A percentile compares a stretch with the other conserved stretches of the same genome.
These are phyloP conservation scores for Colletotrichum incanum DNA, from an alignment of 2,329 filamentous ascomycete genomes.

Conservation along the genomic window DNA sequence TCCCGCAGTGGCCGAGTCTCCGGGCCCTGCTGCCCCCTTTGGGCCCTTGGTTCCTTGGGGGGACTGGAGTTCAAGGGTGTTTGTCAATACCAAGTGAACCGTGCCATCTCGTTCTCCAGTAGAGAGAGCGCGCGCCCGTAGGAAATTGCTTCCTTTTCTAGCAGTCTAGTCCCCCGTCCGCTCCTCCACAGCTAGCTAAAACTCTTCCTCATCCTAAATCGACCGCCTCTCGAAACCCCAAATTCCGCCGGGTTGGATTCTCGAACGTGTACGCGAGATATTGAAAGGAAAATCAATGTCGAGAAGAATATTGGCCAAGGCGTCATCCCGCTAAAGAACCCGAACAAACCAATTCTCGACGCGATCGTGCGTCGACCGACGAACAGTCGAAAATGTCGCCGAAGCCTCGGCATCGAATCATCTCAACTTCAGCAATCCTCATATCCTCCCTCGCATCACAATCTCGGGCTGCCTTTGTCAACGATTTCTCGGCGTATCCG, in stretches of 20 bases:
- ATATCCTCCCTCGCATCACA: conserved; percentile 30
- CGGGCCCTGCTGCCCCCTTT: conserved; percentile 25
- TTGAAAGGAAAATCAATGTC: conserved; percentile 23
- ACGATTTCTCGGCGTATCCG: conserved; percentile 38
- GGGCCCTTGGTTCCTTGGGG: conserved; percentile 4
- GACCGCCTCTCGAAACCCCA: conserved; percentile 20
- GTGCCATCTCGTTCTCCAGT: conserved; percentile 21
- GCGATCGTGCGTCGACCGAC: conserved; percentile 27
- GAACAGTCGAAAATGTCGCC: conserved; percentile 30
- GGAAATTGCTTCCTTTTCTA: conserved; percentile 38
- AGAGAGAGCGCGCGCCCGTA: not conserved
- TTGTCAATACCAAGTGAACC: conserved; percentile 36
- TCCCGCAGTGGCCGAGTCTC: conserved; percentile 31
- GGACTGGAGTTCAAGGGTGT: conserved; percentile 31
- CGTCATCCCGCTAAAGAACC: conserved; percentile 25
- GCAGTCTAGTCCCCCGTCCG: conserved; percentile 22
- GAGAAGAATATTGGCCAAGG: conserved; percentile 3
- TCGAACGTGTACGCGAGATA: conserved; percentile 4
- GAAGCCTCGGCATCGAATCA: conserved; percentile 25
- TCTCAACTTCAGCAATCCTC: conserved; percentile 29
- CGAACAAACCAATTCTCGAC: conserved; percentile 7
- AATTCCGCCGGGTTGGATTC: not conserved
- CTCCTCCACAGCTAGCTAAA: conserved; percentile 40
- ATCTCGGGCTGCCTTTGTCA: conserved; percentile 22
- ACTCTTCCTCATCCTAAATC: conserved; percentile 36